Evolutionary conservation across 1,284 basidiomycete genomes (phyloP).

Genomic region (Sparassis latifolia): DNA sequence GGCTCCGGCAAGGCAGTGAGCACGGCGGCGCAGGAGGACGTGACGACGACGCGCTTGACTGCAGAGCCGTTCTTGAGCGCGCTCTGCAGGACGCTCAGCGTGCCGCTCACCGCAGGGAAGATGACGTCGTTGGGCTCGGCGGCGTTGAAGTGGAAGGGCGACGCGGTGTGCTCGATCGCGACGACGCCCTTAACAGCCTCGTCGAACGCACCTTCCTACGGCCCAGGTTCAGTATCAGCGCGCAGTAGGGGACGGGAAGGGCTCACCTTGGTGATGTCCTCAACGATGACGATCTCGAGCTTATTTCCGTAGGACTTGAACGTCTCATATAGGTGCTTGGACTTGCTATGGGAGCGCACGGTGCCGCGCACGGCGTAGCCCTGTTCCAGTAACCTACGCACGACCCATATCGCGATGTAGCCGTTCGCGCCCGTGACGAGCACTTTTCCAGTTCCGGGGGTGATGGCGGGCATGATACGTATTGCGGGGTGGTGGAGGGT

Average conservation of each 20-base stretch:
- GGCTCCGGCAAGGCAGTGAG: conserved; percentile 21
- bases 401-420: conserved; percentile 36
- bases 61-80: conserved; percentile 26
- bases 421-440: conserved; percentile 38
- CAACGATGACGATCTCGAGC: conserved; percentile 45
- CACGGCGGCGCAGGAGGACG: conserved; percentile 49
- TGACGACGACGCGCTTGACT: conserved; percentile 64
- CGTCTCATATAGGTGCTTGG: conserved; percentile 38
- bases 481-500: too few relatives aligned
- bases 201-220: conserved; percentile 32
- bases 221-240: background rate
- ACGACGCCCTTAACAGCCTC: conserved; percentile 37
- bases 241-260: background rate
- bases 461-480: conserved; percentile 22
- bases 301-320: conserved; percentile 41
- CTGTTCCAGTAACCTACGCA: conserved; percentile 30
- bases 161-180: conserved; percentile 39
- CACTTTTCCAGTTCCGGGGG: conserved; percentile 20
- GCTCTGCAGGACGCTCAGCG: conserved; percentile 20
- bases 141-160: conserved; percentile 32
- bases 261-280: conserved; percentile 46
- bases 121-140: conserved; percentile 31
- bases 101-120: conserved; percentile 24
- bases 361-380: conserved; percentile 49
- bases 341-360: conserved; percentile 47